phyloP scores from a whole-genome alignment of 371 early-diverging fungal species.

The Apophysomyces ossiformis region DNA sequence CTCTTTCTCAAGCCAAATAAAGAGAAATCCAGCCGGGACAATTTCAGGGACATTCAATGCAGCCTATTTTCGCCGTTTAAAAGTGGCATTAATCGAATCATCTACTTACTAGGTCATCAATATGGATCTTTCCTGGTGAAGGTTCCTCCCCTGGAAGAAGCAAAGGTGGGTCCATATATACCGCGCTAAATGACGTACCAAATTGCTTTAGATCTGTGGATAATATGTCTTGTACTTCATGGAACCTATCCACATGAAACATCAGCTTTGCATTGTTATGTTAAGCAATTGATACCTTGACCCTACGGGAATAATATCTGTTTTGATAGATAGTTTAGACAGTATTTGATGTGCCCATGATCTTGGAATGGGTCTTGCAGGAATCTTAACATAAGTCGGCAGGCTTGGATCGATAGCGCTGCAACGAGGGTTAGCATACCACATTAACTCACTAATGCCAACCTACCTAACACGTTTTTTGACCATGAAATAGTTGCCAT shows the following conservation, averaged over 20 bases:
- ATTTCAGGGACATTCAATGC: conserved; percentile 63
- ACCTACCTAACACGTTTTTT: conserved; percentile 73
- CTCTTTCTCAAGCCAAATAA: conserved; percentile 93
- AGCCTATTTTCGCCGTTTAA: conserved; percentile 32
- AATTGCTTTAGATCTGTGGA: conserved; percentile 58
- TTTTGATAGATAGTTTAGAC: conserved; percentile 31
- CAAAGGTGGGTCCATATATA: conserved; percentile 93
- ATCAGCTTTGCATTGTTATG: no score
- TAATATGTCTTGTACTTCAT: conserved; percentile 40
- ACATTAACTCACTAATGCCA: background rate
- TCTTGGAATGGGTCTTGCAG: conserved; percentile 78
- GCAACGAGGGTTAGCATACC: background rate
- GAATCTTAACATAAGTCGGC: conserved; percentile 89
- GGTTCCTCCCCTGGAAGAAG: conserved; percentile 71
- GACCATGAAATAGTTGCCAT: conserved; percentile 79
- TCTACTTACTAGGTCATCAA: conserved; percentile 65
- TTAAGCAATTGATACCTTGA: conserved; percentile 5
- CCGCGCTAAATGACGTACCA: conserved; percentile 74
- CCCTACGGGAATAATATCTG: background rate
- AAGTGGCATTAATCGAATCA: background rate
- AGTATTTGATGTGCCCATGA: conserved; percentile 85
- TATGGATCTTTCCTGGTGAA: conserved; percentile 68
- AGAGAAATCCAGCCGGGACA: conserved; percentile 81
- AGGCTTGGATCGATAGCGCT: conserved; percentile 78
- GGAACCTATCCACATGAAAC: conserved; percentile 23